Evolutionary conservation across 768 basidiomycete species (phyloP), one percentile per base, ranked within the genome.

Genomic region (Suillus americanus): DNA sequence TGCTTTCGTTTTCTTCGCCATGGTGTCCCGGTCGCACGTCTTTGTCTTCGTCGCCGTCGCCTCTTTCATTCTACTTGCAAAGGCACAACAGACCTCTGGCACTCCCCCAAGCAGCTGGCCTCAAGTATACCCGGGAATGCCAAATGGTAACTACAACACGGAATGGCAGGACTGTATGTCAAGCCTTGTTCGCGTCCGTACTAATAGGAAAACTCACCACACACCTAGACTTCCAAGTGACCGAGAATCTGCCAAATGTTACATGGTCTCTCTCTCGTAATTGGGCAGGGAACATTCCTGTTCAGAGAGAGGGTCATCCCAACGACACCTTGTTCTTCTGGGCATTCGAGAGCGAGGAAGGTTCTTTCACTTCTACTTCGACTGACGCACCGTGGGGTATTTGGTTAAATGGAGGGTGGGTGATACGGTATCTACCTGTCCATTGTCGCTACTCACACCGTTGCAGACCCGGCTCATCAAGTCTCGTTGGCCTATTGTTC

Each of bases 381-480:
- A 78, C 71, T 54, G 65, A 75, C 16, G 78, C 86, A 23, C 89
- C 90, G 2, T 90, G 90, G 90, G 83, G 83, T 3, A 86, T 91
- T 48, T 91, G 89, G 89, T 72, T 91, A 30, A 89, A 90, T 65
- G 90, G 89, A 76, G 89, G 88, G 86, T 87, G 68, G 56, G 84
- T 56, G 18, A 5, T 37, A 62, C 14, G 20, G 13, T 30, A 38
- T 43, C 25, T 23, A 20, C 37, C 8, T 30, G 37, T 25, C 2
- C n/a, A 33, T 28, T 30, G 10, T 28, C 9, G n/a, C 55, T 63
- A 14, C 69, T 40, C 28, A 55, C n/a, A 57, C 38, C 41, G 60
- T 40, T 18, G 28, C 61, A 82, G 90, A 20, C 89, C 90, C 3
- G 90, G 90, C 23, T 84, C 88, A 6, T 91, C 90, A 14, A 89